Percentiles rank a stretch among this genome's conserved stretches.
phyloP scores from a whole-genome alignment of 345 rosid species.

The Bruguiera parviflora region DNA sequence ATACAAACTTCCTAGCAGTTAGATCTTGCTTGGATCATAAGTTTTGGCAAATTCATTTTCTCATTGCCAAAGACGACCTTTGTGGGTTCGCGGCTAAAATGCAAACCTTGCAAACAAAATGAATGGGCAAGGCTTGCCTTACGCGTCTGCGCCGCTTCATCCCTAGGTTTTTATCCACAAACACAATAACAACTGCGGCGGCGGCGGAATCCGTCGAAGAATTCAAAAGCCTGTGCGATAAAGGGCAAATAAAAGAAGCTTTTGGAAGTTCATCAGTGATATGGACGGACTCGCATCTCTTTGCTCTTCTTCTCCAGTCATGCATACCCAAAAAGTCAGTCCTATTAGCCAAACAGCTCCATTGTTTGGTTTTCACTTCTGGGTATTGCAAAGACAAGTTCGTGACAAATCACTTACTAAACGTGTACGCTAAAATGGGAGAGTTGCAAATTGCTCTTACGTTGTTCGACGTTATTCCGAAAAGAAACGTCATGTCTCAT shows the following conservation, averaged over 20 bases:
- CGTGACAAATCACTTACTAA: slow-evolving; percentile 64
- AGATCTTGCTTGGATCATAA: too few relatives aligned
- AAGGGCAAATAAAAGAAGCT: slow-evolving; percentile 57
- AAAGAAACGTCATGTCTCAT: slow-evolving; percentile 67
- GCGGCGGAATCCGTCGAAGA: slow-evolving; percentile 12
- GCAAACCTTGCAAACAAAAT: slow-evolving; percentile 3
- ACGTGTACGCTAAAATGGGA: slow-evolving; percentile 64
- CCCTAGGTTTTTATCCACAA: slow-evolving; percentile 26
- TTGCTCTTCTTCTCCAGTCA: slow-evolving; percentile 54
- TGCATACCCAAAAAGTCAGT: slow-evolving; percentile 36
- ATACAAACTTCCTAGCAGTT: too few relatives aligned
- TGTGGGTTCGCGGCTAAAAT: not conserved
- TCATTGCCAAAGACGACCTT: not conserved
- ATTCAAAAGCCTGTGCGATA: slow-evolving; percentile 45
- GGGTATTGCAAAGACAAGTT: slow-evolving; percentile 66
- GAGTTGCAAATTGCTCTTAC: slow-evolving; percentile 39
- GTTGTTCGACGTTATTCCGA: slow-evolving; percentile 44
- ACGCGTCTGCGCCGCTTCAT: not conserved
- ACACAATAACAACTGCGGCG: slow-evolving; percentile 10
- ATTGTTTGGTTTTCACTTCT: slow-evolving; percentile 54
- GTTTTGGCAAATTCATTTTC: too few relatives aligned
- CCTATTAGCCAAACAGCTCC: slow-evolving; percentile 55
- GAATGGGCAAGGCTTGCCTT: slow-evolving; percentile 18
- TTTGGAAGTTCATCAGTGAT: slow-evolving; percentile 39
- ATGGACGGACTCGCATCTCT: slow-evolving; percentile 58